Evolutionary conservation across 306 rosid genomes (phyloP), one percentile per base, ranked within the genome.

Genomic region (Fagus crenata): DNA sequence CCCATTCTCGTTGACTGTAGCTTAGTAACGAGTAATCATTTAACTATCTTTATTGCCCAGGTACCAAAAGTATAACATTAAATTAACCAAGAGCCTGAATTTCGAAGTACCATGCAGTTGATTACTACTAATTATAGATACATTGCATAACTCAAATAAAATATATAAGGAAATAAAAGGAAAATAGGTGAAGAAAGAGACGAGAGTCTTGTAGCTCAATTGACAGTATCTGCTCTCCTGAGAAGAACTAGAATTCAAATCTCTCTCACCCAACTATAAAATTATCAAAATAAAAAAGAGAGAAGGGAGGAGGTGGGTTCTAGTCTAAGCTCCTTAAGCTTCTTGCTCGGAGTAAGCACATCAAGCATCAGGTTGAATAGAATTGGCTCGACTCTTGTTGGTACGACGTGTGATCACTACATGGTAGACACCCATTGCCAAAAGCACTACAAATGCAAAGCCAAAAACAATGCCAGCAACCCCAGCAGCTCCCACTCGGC

Each of bases 361-460:
- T 90, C 89, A 92, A 71, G 76, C 89, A 13, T 83, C 77, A 55
- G 89, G 88, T 53, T 89, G 86, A 68, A 74, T 89, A 61, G 79
- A 68, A 42, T 69, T 65, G 60, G 90, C 75, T 81, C 80, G 80
- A 69, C 60, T 89, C 83, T 79, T 81, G 43, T 95, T 86, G 53
- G 80, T 84, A 74, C 84, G 85, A 31, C 92, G 91, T 28, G 83
- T 80, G 71, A 70, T 89, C 71, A 74, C 75, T 4, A 88, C 91
- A 71, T 78, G 79, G 85, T 83, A 92, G 46, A 68, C 93, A 31
- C 92, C 87, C 92, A 95, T 88, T 2, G 87, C 89, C 76, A 86
- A 69, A 58, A 91, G 15, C 85, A 85, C 93, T 17, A 58, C 84
- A 81, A 91, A 84, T 33, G 83, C 86, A 39, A 89, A 63, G 51